Conservation (phyloP, 306 rosid genomes). For the Coriaria nepalensis region DNA sequence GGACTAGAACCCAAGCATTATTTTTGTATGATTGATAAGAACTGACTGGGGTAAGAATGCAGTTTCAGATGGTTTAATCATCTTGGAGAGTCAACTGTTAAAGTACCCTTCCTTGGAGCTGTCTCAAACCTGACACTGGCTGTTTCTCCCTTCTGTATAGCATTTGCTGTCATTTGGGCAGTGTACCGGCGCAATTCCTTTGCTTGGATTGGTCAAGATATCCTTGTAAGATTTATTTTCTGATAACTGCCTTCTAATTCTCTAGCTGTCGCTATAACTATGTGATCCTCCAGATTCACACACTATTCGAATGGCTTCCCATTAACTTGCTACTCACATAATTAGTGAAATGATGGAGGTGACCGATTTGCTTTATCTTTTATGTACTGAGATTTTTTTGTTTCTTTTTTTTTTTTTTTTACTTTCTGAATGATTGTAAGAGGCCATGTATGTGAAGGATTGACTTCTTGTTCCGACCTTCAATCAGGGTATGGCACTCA, state of each 20-base stretch:
- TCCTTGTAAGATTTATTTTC: constrained; percentile 55
- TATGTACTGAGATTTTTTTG: background rate
- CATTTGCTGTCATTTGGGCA: constrained; percentile 83
- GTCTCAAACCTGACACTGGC: constrained; percentile 82
- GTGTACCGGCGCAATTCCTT: constrained; percentile 33
- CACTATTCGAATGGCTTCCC: no score
- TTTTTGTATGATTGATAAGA: background rate
- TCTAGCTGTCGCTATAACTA: background rate
- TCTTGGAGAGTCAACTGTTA: constrained; percentile 58
- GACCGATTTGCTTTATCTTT: background rate
- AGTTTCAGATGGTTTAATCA: constrained; percentile 94
- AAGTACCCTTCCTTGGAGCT: constrained; percentile 83
- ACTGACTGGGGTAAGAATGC: constrained; percentile 30
- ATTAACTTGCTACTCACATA: no score
- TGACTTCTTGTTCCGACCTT: constrained; percentile 8
- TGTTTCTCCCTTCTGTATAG: constrained; percentile 80
- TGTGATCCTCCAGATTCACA: background rate
- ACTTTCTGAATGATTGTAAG: background rate
- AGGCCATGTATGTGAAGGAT: constrained; percentile 7
- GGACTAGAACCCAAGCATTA: no score
- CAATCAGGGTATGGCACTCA: constrained; percentile 76
- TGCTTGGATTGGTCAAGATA: constrained; percentile 99
- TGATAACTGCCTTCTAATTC: constrained; percentile 7
- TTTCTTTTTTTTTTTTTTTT: background rate
- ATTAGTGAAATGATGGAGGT: no score